These are phyloP conservation scores for Paracorniculantispora psalliotae DNA, from an alignment of 2,329 filamentous ascomycete species.

Conservation along the genomic window DNA sequence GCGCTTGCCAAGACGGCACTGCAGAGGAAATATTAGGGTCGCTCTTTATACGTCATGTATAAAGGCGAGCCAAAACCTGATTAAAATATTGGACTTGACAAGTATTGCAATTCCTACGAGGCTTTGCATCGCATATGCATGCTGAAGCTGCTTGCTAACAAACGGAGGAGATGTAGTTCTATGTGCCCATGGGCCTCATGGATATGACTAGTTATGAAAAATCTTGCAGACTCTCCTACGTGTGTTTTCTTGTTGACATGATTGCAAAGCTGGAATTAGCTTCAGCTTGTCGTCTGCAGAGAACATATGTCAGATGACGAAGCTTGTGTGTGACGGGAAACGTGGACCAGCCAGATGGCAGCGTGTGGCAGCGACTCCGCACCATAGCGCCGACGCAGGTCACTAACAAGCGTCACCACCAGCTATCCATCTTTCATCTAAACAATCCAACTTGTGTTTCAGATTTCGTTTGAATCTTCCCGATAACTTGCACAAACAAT, in stretches of 20 bases:
- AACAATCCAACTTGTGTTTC: neutral
- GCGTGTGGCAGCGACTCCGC: conserved; percentile 4
- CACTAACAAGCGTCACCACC: neutral
- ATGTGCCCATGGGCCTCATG: too few species aligned
- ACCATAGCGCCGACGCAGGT: neutral
- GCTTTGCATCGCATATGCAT: neutral
- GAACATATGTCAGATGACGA: conserved; percentile 11
- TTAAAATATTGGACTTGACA: neutral
- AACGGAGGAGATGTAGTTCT: too few species aligned
- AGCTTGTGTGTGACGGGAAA: neutral
- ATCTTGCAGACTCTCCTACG: neutral
- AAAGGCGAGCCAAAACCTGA: neutral
- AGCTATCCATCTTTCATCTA: conserved; percentile 19
- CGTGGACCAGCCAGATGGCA: conserved; percentile 1
- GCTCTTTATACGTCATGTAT: neutral
- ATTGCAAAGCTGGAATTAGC: neutral
- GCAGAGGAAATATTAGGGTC: neutral
- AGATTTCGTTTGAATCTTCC: neutral
- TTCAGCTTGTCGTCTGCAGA: neutral
- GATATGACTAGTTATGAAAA: too few species aligned
- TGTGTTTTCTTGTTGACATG: too few species aligned
- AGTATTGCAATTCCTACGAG: neutral
- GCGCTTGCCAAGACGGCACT: neutral
- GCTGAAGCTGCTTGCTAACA: too few species aligned
- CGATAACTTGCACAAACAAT: neutral